Base-by-base conservation (phyloP, 1,284 basidiomycete genomes). In the Cerrena zonata region DNA sequence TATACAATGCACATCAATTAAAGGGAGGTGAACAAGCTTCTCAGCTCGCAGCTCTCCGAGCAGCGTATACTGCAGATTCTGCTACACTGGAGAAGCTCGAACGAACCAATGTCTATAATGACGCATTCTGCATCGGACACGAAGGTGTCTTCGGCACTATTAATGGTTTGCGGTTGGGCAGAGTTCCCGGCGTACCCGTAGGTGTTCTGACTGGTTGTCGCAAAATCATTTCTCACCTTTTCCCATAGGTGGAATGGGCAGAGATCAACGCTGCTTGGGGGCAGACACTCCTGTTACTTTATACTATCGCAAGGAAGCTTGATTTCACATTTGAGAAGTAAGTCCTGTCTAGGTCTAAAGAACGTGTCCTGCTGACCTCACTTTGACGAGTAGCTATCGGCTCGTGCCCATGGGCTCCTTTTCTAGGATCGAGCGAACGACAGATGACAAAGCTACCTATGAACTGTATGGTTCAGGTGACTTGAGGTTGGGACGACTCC, bases 181-280 rank as follows among this genome's bases (percentile, higher is more conserved):
- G 94, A 53, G 80, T 94, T 10, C 85, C 89, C 21, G 80, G 82
- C 30, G 81, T 86, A 30, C 82, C 82, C 15, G 86, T 89, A 60
- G 39, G 80, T 70, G 39, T 22, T 46, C 38, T 43, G 27, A 11
- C 7, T 40, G 5, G 15, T 30, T 24, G 41, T 40, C 56, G 11
- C 53, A 41, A 49, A 22, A 37, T 42, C 24, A 21, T 19, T 40
- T 30, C 12, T 40, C 27, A 19, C 44, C 42, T 27, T 19, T 44
- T 21, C 41, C 52, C 62, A 0, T 59, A 90, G 79, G 92, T 99
- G 24, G 95, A 98, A 64, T 99, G 95, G 94, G 83, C 91, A 4
- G 96, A 99, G 70, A 94, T 99, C 67, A 99, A 99, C 64, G 96
- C 96, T 4, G 96, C 96, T 2, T 97, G 95, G 93, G 96, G 96